phyloP scores from a whole-genome alignment of 495 filamentous ascomycete genomes.

The Trichocladium uniseriatum region DNA sequence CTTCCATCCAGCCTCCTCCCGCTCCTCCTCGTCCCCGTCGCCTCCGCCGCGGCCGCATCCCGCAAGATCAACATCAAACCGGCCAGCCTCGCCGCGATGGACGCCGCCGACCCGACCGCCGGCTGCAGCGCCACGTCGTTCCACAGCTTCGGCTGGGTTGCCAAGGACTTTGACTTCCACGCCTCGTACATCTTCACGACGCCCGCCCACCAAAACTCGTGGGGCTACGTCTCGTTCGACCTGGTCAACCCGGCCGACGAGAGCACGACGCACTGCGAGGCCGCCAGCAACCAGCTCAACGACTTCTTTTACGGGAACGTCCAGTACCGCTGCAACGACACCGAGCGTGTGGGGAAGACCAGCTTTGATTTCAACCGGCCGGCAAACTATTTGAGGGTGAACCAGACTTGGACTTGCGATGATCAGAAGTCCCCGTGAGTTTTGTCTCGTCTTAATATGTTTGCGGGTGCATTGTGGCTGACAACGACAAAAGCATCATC shows the following conservation, averaged over 20 bases:
- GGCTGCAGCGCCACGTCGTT: slow-evolving; percentile 27
- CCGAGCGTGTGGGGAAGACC: slow-evolving; percentile 7
- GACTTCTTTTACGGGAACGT: slow-evolving; percentile 40
- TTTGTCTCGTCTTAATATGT: not conserved
- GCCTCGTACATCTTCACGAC: slow-evolving; percentile 34
- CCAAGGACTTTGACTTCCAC: slow-evolving; percentile 32
- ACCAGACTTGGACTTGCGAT: slow-evolving; percentile 37
- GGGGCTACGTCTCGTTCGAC: slow-evolving; percentile 35
- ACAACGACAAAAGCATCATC: slow-evolving; percentile 19
- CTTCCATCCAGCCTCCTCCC: not conserved
- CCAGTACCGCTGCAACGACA: slow-evolving; percentile 27
- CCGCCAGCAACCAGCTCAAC: slow-evolving; percentile 28
- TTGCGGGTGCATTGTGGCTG: not conserved
- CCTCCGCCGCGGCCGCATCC: slow-evolving; percentile 1
- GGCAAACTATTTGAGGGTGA: slow-evolving; percentile 24
- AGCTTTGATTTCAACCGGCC: slow-evolving; percentile 31
- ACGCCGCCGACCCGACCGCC: not conserved
- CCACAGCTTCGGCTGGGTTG: slow-evolving; percentile 26
- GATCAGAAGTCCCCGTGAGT: slow-evolving; percentile 33
- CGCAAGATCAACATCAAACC: no score
- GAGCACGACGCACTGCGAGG: slow-evolving; percentile 27
- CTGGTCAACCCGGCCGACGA: slow-evolving; percentile 31
- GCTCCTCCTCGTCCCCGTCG: slow-evolving; percentile 3
- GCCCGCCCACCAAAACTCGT: slow-evolving; percentile 37
- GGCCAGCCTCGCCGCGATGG: not conserved